A percentile compares a stretch with the other conserved stretches of the same genome.
Evolutionary conservation across 768 basidiomycete species (phyloP).

Genomic region (Leucogyrophana mollusca): DNA sequence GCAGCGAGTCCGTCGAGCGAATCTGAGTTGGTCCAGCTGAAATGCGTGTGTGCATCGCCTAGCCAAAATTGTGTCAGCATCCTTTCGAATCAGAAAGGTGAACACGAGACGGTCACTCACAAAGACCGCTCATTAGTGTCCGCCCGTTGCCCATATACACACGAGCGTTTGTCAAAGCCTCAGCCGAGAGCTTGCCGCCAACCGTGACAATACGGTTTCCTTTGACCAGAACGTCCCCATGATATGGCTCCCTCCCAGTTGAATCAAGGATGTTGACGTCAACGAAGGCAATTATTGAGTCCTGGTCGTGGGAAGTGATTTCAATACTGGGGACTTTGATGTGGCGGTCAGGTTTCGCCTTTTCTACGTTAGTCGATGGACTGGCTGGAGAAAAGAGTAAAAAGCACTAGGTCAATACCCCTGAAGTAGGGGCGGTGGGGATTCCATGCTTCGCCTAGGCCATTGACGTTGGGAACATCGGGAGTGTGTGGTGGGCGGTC

Average conservation of each 20-base stretch:
- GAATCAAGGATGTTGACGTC: constrained; percentile 24
- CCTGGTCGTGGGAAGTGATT: neutral
- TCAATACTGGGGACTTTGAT: neutral
- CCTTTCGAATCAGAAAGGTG: too few relatives aligned
- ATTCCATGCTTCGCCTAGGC: neutral
- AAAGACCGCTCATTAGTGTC: constrained; percentile 22
- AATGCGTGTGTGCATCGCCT: constrained; percentile 26
- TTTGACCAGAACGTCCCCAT: constrained; percentile 18
- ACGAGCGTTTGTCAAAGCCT: constrained; percentile 7
- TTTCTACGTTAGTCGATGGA: neutral
- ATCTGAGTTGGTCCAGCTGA: constrained; percentile 21
- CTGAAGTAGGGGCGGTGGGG: neutral
- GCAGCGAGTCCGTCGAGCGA: constrained; percentile 15
- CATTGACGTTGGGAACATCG: neutral
- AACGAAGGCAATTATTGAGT: neutral
- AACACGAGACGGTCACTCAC: too few relatives aligned
- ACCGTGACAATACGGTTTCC: constrained; percentile 16
- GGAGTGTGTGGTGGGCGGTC: neutral
- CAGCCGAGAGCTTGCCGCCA: constrained; percentile 9
- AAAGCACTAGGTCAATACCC: neutral
- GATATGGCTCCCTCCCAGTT: constrained; percentile 16
- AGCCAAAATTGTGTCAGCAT: neutral
- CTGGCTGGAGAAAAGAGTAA: too few relatives aligned
- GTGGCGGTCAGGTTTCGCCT: neutral
- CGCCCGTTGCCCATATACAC: constrained; percentile 17